Base-by-base conservation (phyloP, 2,329 filamentous ascomycete species). In the Hymenoscyphus fraxineus region DNA sequence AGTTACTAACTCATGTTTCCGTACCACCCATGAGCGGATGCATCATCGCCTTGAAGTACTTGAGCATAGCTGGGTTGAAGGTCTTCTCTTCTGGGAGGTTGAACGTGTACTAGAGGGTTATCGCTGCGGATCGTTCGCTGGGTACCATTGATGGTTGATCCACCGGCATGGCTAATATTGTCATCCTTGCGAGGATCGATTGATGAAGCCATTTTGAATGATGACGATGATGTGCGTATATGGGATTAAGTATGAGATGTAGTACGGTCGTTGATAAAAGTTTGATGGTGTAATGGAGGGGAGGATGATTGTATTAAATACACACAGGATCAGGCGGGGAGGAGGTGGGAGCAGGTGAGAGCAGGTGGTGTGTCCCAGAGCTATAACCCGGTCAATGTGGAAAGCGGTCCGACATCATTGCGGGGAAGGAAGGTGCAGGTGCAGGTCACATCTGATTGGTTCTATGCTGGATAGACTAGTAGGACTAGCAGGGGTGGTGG, bases 1-100 rank as follows among this genome's bases (percentile, higher is more conserved):
- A 9, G 55, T 35, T 27, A 83, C 88, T 71, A 81, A 91, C 88
- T 92, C 88, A 97, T 92, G 66, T 80, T 80, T 27, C 92, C 92
- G 74, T 98, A 99, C 93, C 93, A 97, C 74, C 92, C 91, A 76
- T 93, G 84, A 68, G 85, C 85, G 39, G 85, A 85, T 69, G 95
- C 88, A 61, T 86, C 84, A 69, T 86, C 83, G 35, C 84, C 81
- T 70, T 85, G 81, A 69, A 91, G 82, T 58, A 81, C 80, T 67
- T 87, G 83, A 2, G 88, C 88, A 77, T 90, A 90, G 63, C 80
- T 84, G 12, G 89, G 88, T 77, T 92, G 88, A 31, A 98, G 83
- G 74, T 97, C 94, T 70, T 93, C 91, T 72, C 88, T 83, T 66
- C 87, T 86, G 16, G 94, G 92, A 27, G 92, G 93, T 74, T 93